phyloP scores from a whole-genome alignment of 805 yeast genomes.

The Ogataea saltuana region DNA sequence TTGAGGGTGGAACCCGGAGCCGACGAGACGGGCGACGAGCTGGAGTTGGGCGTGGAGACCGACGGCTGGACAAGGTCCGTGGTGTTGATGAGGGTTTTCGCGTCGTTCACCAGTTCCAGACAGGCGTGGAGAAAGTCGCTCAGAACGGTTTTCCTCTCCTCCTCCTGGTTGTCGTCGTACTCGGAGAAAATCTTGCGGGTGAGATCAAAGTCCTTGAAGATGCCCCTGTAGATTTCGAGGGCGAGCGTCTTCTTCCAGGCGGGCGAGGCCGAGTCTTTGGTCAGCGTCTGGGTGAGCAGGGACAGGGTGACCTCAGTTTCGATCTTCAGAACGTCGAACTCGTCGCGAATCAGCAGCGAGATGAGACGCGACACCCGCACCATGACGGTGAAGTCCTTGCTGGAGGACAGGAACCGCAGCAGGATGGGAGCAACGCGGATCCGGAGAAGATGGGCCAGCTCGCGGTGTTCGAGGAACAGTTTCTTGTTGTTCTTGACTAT shows the following conservation, averaged over 20 bases:
- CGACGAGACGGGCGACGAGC: slow-evolving; percentile 10
- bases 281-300: slow-evolving; percentile 68
- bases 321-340: slow-evolving; percentile 59
- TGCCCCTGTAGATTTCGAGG: slow-evolving; percentile 66
- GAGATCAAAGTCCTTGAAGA: slow-evolving; percentile 57
- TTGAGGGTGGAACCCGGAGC: slow-evolving; percentile 7
- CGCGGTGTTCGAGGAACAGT: slow-evolving; percentile 58
- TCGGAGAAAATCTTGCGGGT: slow-evolving; percentile 54
- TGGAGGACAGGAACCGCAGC: slow-evolving; percentile 59
- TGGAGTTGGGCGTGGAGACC: slow-evolving; percentile 14
- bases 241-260: slow-evolving; percentile 75
- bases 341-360: slow-evolving; percentile 59
- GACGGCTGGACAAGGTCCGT: slow-evolving; percentile 37
- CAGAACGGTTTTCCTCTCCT: slow-evolving; percentile 61
- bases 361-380: slow-evolving; percentile 77
- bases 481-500: slow-evolving; percentile 62
- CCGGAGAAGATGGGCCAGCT: slow-evolving; percentile 65
- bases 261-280: slow-evolving; percentile 54
- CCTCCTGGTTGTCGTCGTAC: slow-evolving; percentile 55
- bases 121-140: slow-evolving; percentile 52
- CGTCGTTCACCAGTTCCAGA: slow-evolving; percentile 38
- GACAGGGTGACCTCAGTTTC: slow-evolving; percentile 84
- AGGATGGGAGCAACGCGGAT: slow-evolving; percentile 74
- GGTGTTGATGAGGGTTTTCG: slow-evolving; percentile 36
- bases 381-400: slow-evolving; percentile 63